Percentiles rank a stretch among this genome's conserved stretches.
Conservation (phyloP, 345 rosid genomes). For the Salix purpurea region DNA sequence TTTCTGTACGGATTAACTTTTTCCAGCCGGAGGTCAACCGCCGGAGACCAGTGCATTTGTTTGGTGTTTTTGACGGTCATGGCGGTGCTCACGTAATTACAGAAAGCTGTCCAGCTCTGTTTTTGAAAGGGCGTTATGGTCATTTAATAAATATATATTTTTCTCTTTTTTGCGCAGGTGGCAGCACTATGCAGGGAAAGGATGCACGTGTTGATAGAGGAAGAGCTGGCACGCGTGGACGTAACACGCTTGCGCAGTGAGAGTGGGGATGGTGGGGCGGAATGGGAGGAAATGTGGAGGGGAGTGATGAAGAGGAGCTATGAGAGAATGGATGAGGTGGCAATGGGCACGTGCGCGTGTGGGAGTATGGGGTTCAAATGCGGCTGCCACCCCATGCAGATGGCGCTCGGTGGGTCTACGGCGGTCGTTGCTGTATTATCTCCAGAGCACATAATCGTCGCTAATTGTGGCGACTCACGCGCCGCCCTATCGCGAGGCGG, state of each 20-base stretch:
- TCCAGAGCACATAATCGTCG: conserved; percentile 38
- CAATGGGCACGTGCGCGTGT: conserved; percentile 37
- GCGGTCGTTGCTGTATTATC: conserved; percentile 47
- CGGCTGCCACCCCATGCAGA: conserved; percentile 36
- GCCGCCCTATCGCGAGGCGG: conserved; percentile 59
- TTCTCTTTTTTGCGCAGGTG: conserved; percentile 32
- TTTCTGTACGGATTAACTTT: conserved; percentile 36
- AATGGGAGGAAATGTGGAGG: conserved; percentile 31
- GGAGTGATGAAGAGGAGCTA: conserved; percentile 40
- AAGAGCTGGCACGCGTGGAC: conserved; percentile 38
- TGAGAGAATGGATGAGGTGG: conserved; percentile 41
- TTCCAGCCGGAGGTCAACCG: conserved; percentile 44
- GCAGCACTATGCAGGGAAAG: conserved; percentile 41
- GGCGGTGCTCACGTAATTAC: conserved; percentile 56
- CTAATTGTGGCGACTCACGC: conserved; percentile 66
- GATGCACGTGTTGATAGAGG: conserved; percentile 47
- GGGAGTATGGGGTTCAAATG: conserved; percentile 30
- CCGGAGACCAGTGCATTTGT: conserved; percentile 60
- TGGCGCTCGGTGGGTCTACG: conserved; percentile 47
- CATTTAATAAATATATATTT: neutral
- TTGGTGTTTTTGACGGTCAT: conserved; percentile 81
- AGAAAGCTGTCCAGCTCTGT: neutral
- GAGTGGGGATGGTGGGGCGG: neutral
- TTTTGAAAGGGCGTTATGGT: conserved; percentile 14
- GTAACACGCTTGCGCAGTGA: neutral